Evolutionary conservation across 1,284 basidiomycete genomes (phyloP).

Genomic region (Malassezia psittaci): DNA sequence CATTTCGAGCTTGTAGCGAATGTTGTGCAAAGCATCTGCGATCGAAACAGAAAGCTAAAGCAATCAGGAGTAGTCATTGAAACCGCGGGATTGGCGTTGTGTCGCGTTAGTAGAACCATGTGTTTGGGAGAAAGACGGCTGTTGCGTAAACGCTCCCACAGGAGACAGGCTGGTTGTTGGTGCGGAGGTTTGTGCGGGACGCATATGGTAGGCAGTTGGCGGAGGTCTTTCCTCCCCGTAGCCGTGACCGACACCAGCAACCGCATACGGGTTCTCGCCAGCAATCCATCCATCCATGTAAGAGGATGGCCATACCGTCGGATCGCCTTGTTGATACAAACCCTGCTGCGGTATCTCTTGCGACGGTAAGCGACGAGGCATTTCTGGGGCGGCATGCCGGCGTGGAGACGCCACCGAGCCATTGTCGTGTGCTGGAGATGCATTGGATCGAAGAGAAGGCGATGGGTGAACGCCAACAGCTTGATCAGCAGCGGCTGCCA

Average conservation of each 20-base stretch:
- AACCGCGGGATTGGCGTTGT: not conserved
- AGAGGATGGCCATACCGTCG: not conserved
- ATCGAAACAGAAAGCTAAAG: not conserved
- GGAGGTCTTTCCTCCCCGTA: slow-evolving; percentile 7
- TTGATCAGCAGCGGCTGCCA: not conserved
- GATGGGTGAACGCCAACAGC: not conserved
- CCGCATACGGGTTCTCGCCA: slow-evolving; percentile 12
- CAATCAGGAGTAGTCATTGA: not conserved
- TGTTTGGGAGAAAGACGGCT: not conserved
- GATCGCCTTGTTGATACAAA: not conserved
- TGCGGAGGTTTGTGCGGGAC: slow-evolving; percentile 4
- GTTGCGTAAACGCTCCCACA: slow-evolving; percentile 12
- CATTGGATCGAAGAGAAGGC: not conserved
- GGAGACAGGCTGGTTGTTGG: not conserved
- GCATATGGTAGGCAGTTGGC: slow-evolving; percentile 16
- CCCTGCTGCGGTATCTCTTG: not conserved
- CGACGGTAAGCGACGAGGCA: not conserved
- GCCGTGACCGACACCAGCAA: slow-evolving; percentile 12
- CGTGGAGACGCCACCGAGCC: not conserved
- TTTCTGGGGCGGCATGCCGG: too few relatives aligned
- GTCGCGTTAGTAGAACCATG: not conserved
- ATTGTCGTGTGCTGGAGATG: not conserved
- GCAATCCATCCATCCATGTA: slow-evolving; percentile 9
- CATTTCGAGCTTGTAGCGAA: too few relatives aligned
- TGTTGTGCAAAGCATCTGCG: not conserved